phyloP scores from a whole-genome alignment of 305 asterid genomes.

The Solanum aculeatissimum region DNA sequence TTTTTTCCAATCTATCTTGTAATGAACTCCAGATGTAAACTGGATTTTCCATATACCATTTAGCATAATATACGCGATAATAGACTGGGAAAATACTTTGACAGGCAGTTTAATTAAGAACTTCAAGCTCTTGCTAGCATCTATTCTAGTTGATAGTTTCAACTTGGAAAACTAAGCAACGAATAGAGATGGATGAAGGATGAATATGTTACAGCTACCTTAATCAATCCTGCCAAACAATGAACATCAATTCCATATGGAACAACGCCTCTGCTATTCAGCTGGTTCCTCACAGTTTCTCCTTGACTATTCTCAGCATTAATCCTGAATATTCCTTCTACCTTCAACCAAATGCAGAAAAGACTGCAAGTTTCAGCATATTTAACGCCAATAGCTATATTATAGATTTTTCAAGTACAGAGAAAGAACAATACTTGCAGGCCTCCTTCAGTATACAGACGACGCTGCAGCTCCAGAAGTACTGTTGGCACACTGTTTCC shows the following conservation, averaged over 20 bases:
- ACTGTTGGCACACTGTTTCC: constrained; percentile 79
- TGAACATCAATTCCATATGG: constrained; percentile 73
- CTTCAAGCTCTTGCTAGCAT: background rate
- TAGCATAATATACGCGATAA: background rate
- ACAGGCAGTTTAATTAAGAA: background rate
- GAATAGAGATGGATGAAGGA: background rate
- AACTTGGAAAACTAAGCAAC: background rate
- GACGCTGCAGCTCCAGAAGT: constrained; percentile 67
- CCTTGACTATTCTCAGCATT: constrained; percentile 68
- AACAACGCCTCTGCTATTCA: constrained; percentile 48
- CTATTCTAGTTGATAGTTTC: background rate
- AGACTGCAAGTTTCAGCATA: background rate
- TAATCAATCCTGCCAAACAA: constrained; percentile 74
- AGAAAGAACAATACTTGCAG: constrained; percentile 34
- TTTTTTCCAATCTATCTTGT: background rate
- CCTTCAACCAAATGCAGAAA: constrained; percentile 22
- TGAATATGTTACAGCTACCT: constrained; percentile 27
- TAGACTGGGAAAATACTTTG: background rate
- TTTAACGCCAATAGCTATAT: background rate
- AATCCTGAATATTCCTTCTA: constrained; percentile 83
- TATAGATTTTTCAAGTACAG: background rate
- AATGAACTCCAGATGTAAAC: background rate
- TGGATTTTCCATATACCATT: background rate
- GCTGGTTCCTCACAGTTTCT: constrained; percentile 48
- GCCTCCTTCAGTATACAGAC: constrained; percentile 64